phyloP scores from a whole-genome alignment of 1,139 yeast genomes.

The Saccharomyces hybrid region DNA sequence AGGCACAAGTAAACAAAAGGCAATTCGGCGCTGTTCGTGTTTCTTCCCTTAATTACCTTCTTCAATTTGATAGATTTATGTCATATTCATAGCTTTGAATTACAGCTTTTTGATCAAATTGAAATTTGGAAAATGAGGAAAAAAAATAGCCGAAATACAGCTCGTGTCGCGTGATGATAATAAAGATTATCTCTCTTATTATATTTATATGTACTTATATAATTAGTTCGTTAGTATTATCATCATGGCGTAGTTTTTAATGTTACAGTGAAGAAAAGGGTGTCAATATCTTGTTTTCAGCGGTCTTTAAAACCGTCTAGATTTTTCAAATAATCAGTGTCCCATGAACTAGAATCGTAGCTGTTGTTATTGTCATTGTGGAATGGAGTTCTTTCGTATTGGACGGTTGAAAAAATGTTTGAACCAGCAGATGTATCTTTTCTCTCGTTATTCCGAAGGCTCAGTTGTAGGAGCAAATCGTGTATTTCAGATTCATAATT shows the following conservation, averaged over 20 bases:
- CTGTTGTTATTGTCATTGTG: not conserved
- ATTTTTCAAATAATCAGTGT: constrained; percentile 2
- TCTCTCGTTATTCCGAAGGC: not conserved
- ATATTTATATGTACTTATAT: not conserved
- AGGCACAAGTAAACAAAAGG: not conserved
- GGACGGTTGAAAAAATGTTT: constrained; percentile 6
- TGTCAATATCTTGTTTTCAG: not conserved
- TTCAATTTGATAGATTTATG: not conserved
- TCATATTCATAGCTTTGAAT: not conserved
- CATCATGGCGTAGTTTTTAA: not conserved
- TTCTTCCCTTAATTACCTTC: not conserved
- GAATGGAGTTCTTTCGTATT: not conserved
- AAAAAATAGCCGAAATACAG: not conserved
- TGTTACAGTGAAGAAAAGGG: not conserved
- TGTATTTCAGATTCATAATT: constrained; percentile 16
- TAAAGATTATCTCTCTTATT: not conserved
- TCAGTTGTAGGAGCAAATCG: constrained; percentile 12
- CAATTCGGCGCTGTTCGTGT: not conserved
- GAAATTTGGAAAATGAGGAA: not conserved
- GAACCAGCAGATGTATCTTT: constrained; percentile 4
- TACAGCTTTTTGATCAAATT: not conserved
- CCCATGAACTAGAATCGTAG: constrained; percentile 1
- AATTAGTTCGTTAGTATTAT: not conserved
- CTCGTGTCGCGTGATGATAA: not conserved
- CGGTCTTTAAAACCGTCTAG: not conserved